phyloP scores from a whole-genome alignment of 2,329 filamentous ascomycete species.

The Scytalidium sp. region DNA sequence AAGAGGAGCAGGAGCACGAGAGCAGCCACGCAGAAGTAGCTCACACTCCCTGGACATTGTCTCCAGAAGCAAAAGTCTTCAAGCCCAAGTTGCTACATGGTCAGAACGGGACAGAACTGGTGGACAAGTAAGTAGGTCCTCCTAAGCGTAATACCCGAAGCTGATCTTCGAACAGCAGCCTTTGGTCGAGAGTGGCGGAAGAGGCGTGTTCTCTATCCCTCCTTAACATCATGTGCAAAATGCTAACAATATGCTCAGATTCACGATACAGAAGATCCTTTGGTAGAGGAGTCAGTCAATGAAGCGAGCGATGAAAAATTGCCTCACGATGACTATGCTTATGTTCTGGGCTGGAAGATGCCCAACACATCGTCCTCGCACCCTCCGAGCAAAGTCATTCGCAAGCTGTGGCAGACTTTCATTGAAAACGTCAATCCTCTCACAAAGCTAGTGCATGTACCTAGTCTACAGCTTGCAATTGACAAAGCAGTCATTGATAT shows the following conservation, averaged over 20 bases:
- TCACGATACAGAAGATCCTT: not conserved
- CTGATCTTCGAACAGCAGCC: no score
- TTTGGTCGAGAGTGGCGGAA: no score
- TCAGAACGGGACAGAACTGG: slow-evolving; percentile 14
- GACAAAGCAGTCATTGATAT: slow-evolving; percentile 52
- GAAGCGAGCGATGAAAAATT: not conserved
- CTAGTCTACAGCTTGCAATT: slow-evolving; percentile 60
- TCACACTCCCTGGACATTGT: slow-evolving; percentile 7
- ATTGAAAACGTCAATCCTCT: slow-evolving; percentile 67
- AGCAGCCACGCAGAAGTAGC: slow-evolving; percentile 1
- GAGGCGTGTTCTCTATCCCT: no score
- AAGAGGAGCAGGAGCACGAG: slow-evolving; percentile 4
- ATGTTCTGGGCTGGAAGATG: slow-evolving; percentile 12
- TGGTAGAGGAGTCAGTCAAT: not conserved
- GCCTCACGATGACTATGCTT: not conserved
- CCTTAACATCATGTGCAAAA: no score
- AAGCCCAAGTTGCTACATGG: slow-evolving; percentile 17
- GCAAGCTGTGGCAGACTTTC: slow-evolving; percentile 66
- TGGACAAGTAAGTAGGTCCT: no score
- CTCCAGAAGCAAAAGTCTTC: slow-evolving; percentile 2
- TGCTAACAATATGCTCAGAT: no score
- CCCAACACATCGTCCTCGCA: slow-evolving; percentile 16
- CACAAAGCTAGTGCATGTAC: slow-evolving; percentile 64
- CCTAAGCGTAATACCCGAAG: no score
- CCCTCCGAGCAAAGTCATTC: slow-evolving; percentile 45